Percentiles rank a stretch among this genome's conserved stretches.
These are phyloP conservation scores for Polygonum aviculare DNA, from an alignment of 148 eudicot species.

Conservation along the genomic window DNA sequence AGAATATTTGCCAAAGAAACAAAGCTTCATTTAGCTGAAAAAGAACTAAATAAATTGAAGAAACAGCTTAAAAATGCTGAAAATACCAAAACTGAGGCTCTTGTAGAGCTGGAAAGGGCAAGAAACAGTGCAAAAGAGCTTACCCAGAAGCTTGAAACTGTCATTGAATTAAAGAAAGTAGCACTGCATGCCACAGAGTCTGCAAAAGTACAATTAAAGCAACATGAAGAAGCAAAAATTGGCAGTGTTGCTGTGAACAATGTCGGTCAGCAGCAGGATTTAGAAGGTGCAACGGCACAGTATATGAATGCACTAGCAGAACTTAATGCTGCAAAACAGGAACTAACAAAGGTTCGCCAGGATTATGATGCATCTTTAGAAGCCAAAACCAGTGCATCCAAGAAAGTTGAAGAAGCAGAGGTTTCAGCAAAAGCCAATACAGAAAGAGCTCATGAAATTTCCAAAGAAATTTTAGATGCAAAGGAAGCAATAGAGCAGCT, in stretches of 20 bases:
- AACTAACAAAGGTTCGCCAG: constrained; percentile 33
- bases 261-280: constrained; percentile 30
- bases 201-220: constrained; percentile 34
- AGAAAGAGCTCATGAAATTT: constrained; percentile 33
- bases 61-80: constrained; percentile 43
- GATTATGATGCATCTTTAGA: constrained; percentile 31
- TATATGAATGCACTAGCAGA: constrained; percentile 42
- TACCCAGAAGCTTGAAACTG: constrained; percentile 35
- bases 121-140: constrained; percentile 20
- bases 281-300: constrained; percentile 43
- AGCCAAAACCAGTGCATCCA: constrained; percentile 29
- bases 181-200: constrained; percentile 43
- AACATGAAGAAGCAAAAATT: constrained; percentile 33
- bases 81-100: constrained; percentile 37
- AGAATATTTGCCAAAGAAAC: constrained; percentile 32
- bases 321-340: constrained; percentile 60
- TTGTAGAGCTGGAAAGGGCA: constrained; percentile 34
- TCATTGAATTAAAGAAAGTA: constrained; percentile 33
- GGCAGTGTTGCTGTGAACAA: constrained; percentile 13
- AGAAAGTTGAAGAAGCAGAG: constrained; percentile 50
- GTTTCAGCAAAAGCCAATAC: constrained; percentile 29
- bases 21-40: constrained; percentile 47
- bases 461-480: constrained; percentile 29
- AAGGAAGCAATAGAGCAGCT: constrained; percentile 39
- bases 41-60: constrained; percentile 47